phyloP scores from a whole-genome alignment of 768 basidiomycete species.

The Mycena sanguinolenta region DNA sequence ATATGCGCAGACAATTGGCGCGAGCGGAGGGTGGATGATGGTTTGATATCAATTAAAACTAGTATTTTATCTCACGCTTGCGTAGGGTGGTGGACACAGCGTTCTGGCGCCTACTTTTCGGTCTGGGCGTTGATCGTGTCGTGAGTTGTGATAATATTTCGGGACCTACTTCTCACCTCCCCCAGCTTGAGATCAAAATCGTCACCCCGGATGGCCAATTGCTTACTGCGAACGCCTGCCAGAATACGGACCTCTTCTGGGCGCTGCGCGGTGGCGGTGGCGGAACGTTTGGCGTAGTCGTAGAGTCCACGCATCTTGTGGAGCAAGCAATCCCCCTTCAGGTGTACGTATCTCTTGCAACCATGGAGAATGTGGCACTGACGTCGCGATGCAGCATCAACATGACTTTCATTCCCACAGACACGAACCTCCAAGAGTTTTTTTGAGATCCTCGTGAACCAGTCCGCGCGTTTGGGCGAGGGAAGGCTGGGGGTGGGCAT shows the following conservation, averaged over 20 bases:
- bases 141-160: not conserved
- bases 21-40: conserved; percentile 48
- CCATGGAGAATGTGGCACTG: too few relatives aligned
- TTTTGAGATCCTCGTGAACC: conserved; percentile 21
- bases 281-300: conserved; percentile 44
- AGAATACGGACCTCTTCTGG: conserved; percentile 49
- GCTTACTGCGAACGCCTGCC: conserved; percentile 52
- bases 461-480: conserved; percentile 17
- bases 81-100: conserved; percentile 53
- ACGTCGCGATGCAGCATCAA: conserved; percentile 11
- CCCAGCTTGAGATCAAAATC: conserved; percentile 51
- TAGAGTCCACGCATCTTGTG: conserved; percentile 32
- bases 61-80: not conserved
- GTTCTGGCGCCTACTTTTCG: conserved; percentile 46
- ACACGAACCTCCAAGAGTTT: conserved; percentile 7
- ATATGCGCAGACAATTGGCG: conserved; percentile 45
- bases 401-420: conserved; percentile 13
- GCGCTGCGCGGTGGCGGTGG: too few relatives aligned
- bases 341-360: conserved; percentile 8
- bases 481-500: conserved; percentile 32
- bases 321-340: conserved; percentile 14
- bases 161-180: not conserved
- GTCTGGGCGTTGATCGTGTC: conserved; percentile 49
- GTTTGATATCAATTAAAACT: conserved; percentile 3
- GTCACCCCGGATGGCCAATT: conserved; percentile 57